Base-by-base conservation (phyloP, 306 rosid genomes). In the Sphenostylis stenocarpa region DNA sequence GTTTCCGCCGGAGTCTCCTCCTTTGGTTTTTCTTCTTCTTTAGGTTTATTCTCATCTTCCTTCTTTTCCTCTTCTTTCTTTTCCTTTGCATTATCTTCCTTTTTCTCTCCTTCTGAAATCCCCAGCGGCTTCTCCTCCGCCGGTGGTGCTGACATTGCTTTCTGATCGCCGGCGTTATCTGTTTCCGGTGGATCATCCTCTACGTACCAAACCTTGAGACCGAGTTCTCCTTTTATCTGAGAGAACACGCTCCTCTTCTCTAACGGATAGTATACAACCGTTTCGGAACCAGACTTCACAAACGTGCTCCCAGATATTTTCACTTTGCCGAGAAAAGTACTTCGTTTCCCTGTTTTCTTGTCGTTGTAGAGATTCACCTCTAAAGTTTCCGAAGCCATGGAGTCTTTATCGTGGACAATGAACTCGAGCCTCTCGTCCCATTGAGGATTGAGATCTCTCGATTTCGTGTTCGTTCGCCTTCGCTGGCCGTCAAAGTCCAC, bases 181-280 rank as follows among this genome's bases (percentile, higher is more conserved):
- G 77, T 51, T 6, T 80, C 78, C 1, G 91, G 88, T 6, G 88
- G 88, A 75, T 87, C 85, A 6, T 91, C 88, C 7, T 94, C 98
- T 0, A 89, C 75, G 28, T 84, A 94, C 47, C 67, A 86, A 57
- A 89, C 76, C 68, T 89, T 90, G 24, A 94, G 72, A 0, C 96
- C 96, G 8, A 94, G 26, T 74, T 94, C 97, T 9, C 97, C 98
- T 69, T 84, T 94, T 75, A 94, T 87, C 85, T 92, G 97, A 21
- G 97, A 92, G 65, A 95, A 92, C 7, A 92, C 97, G 62, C 96
- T 94, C 49, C 97, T 82, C 62, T 94, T 94, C 88, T 94, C 98
- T 19, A 92, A 76, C 15, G 97, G 97, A 81, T 86, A 92, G 69
- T 89, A 92, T 19, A 86, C 88, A 6, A 86, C 53, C 16, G 81